These are phyloP conservation scores for Globisporangium barbulae DNA, from an alignment of 352 stramenopile genomes.

Conservation along the genomic window DNA sequence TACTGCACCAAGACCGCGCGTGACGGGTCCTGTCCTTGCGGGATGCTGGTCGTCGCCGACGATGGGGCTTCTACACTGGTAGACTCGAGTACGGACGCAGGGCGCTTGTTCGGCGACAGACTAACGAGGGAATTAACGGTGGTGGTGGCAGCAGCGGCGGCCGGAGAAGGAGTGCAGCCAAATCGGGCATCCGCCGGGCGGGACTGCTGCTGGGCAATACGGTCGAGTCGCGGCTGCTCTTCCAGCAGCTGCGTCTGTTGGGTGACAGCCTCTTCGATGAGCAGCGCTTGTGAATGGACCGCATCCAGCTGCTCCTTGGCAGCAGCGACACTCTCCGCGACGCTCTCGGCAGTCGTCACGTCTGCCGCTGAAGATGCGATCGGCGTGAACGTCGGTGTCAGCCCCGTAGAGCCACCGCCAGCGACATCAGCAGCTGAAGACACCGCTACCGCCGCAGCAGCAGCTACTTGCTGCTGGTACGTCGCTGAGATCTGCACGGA, in stretches of 20 bases:
- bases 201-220: not conserved
- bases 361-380: not conserved
- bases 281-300: not conserved
- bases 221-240: not conserved
- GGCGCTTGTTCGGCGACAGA: constrained; percentile 20
- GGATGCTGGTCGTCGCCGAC: not conserved
- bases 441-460: not conserved
- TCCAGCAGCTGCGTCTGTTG: constrained; percentile 3
- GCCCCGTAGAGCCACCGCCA: not conserved
- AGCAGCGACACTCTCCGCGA: not conserved
- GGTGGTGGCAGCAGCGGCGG: not conserved
- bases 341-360: not conserved
- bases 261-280: not conserved
- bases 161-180: not conserved
- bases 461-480: not conserved
- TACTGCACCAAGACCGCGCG: constrained; percentile 46
- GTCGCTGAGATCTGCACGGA: constrained; percentile 8
- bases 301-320: not conserved
- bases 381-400: constrained; percentile 6
- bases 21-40: constrained; percentile 25
- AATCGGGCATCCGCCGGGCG: constrained; percentile 2
- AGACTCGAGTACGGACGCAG: constrained; percentile 24
- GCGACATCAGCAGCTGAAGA: not conserved
- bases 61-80: not conserved
- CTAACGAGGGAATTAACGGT: not conserved